These are phyloP conservation scores for Schizophyllum commune DNA, from an alignment of 1,284 basidiomycete genomes.

Conservation along the genomic window DNA sequence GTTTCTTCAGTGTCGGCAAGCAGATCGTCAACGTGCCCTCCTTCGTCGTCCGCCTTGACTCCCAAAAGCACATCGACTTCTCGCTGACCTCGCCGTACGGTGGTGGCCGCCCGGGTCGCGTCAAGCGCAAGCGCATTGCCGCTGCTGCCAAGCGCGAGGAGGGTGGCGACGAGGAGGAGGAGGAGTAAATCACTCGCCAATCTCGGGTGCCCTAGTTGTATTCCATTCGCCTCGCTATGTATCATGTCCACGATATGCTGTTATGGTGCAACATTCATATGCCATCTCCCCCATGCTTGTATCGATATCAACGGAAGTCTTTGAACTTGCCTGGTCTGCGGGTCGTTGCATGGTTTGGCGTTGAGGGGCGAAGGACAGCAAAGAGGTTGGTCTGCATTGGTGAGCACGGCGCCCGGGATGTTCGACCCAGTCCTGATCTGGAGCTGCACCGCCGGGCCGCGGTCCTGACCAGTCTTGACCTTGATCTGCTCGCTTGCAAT, in stretches of 20 bases:
- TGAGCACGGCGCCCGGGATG: too few species aligned
- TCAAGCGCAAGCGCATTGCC: slow-evolving; percentile 97
- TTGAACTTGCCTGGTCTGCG: too few species aligned
- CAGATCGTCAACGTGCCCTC: slow-evolving; percentile 99
- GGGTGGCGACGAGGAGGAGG: slow-evolving; percentile 86
- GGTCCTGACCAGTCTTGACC: too few species aligned
- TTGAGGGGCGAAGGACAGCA: too few species aligned
- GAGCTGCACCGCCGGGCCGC: too few species aligned
- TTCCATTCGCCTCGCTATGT: not conserved
- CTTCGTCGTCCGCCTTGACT: slow-evolving; percentile 96
- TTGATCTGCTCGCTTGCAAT: too few species aligned
- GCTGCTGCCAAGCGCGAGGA: slow-evolving; percentile 91
- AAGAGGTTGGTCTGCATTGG: too few species aligned
- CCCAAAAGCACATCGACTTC: slow-evolving; percentile 99
- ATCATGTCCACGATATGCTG: not conserved
- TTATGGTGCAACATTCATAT: not conserved
- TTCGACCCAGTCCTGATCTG: too few species aligned
- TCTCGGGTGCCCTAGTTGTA: not conserved
- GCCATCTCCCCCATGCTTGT: not conserved
- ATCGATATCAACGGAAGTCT: not conserved
- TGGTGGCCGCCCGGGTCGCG: slow-evolving; percentile 93
- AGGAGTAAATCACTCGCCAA: slow-evolving; percentile 23
- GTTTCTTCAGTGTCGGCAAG: slow-evolving; percentile 68
- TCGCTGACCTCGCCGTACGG: slow-evolving; percentile 97
- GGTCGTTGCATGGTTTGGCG: too few species aligned